Evolutionary conservation across 345 rosid species (phyloP), one percentile per base, ranked within the genome.

Genomic region (Arabidopsis arenosa): DNA sequence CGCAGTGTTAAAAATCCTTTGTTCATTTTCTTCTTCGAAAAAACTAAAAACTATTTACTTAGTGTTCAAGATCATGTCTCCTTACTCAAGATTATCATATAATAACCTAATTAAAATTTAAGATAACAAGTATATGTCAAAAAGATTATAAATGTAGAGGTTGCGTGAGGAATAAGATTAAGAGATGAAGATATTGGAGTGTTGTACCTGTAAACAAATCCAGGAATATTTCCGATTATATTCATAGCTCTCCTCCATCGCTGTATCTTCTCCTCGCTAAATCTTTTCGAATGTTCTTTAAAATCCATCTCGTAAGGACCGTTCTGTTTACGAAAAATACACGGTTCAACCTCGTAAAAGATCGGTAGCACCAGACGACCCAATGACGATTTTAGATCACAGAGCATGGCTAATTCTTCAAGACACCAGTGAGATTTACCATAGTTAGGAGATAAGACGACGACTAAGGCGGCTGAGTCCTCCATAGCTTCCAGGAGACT

Each of bases 371-470:
- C 56, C 57, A 66, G 53, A 13, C 81, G 80, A 37, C 72, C 45
- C 1, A 77, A 2, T 0, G 62, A 37, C 8, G 67, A 1, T 18
- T 61, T 59, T 9, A 80, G 21, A 73, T 84, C 83, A 30, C 80
- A 74, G 18, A 87, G 64, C 79, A 47, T 80, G 5, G 86, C 83
- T 37, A 88, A 71, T 75, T 88, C 87, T 44, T 86, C 86, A 0
- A 87, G 86, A 45, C 90, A 83, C 85, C 70, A 55, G 7, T 68
- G 80, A n/a, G 87, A 88, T 28, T 73, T 13, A 7, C 82, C 88
- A 32, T 88, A 86, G 7, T 41, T 63, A 15, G 35, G 48, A 0
- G 92, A 86, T 43, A 88, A 56, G 64, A 88, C 36, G 1, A 81
- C 65, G 4, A 88, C 55, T 12, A 78, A 72, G 17, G 81, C 81